Conservation (phyloP, 257 asterid species). For the Anisodus tanguticus region DNA sequence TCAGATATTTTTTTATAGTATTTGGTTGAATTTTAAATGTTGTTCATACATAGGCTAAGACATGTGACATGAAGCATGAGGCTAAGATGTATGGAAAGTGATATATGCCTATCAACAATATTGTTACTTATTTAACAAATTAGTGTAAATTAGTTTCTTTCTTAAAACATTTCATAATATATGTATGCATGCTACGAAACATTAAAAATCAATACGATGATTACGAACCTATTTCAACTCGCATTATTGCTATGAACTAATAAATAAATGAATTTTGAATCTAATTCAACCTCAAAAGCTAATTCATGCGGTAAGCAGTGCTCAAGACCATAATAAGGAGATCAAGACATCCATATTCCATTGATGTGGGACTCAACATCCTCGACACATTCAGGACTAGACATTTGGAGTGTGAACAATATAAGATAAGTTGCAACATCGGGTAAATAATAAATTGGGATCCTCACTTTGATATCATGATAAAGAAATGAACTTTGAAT, state of each 20-base stretch:
- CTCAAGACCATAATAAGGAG: background rate
- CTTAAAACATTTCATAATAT: background rate
- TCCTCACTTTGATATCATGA: too few species aligned
- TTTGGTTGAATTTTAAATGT: too few species aligned
- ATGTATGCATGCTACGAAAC: background rate
- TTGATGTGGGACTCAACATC: background rate
- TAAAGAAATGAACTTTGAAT: background rate
- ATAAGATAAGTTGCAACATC: too few species aligned
- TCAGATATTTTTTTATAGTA: too few species aligned
- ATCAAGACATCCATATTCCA: background rate
- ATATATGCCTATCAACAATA: too few species aligned
- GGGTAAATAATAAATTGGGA: too few species aligned
- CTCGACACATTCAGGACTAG: too few species aligned
- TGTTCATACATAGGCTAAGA: too few species aligned
- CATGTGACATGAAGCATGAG: too few species aligned
- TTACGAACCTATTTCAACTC: background rate
- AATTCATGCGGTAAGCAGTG: background rate
- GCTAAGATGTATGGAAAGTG: too few species aligned
- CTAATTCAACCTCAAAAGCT: background rate
- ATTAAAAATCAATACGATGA: background rate
- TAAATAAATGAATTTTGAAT: background rate
- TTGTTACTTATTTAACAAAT: background rate
- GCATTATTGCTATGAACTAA: background rate
- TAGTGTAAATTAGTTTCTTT: background rate
- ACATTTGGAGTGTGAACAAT: too few species aligned